Percentiles rank a stretch among this genome's conserved stretches.
Conservation (phyloP, 2,329 filamentous ascomycete species). For the Alternaria ethzedia region DNA sequence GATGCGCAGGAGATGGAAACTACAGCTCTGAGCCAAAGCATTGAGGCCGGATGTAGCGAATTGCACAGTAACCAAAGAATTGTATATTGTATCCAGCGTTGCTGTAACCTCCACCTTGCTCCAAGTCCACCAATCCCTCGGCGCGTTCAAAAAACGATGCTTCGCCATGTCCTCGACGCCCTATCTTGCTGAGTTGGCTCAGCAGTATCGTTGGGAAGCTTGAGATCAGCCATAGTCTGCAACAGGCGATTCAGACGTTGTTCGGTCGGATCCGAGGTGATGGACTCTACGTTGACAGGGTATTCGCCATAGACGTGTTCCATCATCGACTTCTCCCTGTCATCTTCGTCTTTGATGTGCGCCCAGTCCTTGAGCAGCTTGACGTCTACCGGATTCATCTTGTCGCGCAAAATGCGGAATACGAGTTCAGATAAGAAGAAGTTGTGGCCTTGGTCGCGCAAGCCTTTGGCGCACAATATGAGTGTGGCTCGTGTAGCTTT, state of each 20-base stretch:
- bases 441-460: slow-evolving; percentile 12
- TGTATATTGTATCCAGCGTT: not conserved
- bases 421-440: slow-evolving; percentile 8
- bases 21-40: not conserved
- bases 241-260: not conserved
- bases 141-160: not conserved
- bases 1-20: not conserved
- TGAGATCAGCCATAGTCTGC: not conserved
- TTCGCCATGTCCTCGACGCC: slow-evolving; percentile 1
- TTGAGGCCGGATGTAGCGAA: not conserved
- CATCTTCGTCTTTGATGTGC: not conserved
- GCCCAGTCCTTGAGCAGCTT: slow-evolving; percentile 4
- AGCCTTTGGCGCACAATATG: slow-evolving; percentile 12
- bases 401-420: slow-evolving; percentile 10
- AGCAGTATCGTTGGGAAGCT: not conserved
- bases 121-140: not conserved
- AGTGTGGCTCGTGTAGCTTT: slow-evolving; percentile 10
- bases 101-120: not conserved
- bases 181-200: not conserved
- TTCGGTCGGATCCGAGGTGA: slow-evolving; percentile 14
- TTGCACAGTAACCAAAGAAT: not conserved
- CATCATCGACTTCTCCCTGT: not conserved
- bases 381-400: slow-evolving; percentile 8
- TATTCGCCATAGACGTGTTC: slow-evolving; percentile 2
- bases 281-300: slow-evolving; percentile 2